A percentile compares a stretch with the other conserved stretches of the same genome.
These are phyloP conservation scores for Seiridium unicorne DNA, from an alignment of 2,329 filamentous ascomycete species.

Conservation along the genomic window DNA sequence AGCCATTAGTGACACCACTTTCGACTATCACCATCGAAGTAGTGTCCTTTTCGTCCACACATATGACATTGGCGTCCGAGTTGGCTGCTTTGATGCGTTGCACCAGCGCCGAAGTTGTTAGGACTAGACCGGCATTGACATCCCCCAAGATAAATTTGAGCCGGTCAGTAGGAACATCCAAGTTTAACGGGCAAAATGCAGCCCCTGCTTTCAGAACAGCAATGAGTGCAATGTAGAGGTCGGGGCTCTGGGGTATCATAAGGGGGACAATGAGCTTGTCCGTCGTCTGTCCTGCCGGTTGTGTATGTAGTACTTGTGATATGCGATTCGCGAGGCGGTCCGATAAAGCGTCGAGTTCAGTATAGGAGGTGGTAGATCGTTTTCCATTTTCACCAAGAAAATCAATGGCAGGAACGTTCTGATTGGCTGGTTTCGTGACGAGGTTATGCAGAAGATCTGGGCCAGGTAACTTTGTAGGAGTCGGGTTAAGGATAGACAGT, in stretches of 20 bases:
- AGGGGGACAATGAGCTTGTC: slow-evolving; percentile 65
- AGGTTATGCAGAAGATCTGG: slow-evolving; percentile 41
- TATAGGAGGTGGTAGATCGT: slow-evolving; percentile 56
- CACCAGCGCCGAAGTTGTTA: slow-evolving; percentile 57
- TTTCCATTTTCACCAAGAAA: slow-evolving; percentile 7
- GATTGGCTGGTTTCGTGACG: neutral
- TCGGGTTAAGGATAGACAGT: slow-evolving; percentile 46
- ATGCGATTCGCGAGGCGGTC: slow-evolving; percentile 54
- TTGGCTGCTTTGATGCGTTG: slow-evolving; percentile 34
- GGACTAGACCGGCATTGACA: slow-evolving; percentile 65
- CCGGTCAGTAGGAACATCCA: slow-evolving; percentile 75
- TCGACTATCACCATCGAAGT: neutral
- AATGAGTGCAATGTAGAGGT: slow-evolving; percentile 75
- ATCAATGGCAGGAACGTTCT: slow-evolving; percentile 8
- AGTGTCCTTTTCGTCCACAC: slow-evolving; percentile 1
- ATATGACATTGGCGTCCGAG: neutral
- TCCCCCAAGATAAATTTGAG: slow-evolving; percentile 80
- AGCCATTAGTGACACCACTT: neutral
- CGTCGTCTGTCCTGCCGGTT: neutral
- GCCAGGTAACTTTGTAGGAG: slow-evolving; percentile 37
- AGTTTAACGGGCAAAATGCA: slow-evolving; percentile 81
- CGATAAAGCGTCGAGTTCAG: slow-evolving; percentile 58
- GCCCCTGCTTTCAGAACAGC: slow-evolving; percentile 78
- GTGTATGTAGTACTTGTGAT: slow-evolving; percentile 26
- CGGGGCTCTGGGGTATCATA: slow-evolving; percentile 72